Conservation (phyloP, 2,329 filamentous ascomycete species). For the Paracoccidioides brasiliensis region DNA sequence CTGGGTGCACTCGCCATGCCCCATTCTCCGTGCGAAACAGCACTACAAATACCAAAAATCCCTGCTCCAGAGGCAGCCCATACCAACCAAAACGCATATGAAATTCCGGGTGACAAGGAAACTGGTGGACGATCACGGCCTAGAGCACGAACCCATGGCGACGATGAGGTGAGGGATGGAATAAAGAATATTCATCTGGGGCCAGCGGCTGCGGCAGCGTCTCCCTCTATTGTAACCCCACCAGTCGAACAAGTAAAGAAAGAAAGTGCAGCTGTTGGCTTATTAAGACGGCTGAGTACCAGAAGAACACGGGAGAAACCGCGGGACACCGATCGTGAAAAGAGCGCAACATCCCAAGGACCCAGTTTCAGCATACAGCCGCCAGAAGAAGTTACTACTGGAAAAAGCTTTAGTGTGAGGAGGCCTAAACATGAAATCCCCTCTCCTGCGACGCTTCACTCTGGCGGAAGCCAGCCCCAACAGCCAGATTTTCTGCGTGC, state of each 20-base stretch:
- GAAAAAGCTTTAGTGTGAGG: constrained; percentile 82
- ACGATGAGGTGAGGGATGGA: constrained; percentile 71
- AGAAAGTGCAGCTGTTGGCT: constrained; percentile 71
- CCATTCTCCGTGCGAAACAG: constrained; percentile 42
- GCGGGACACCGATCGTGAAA: constrained; percentile 29
- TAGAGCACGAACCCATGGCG: constrained; percentile 81
- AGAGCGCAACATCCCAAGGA: constrained; percentile 52
- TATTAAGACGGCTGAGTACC: constrained; percentile 84
- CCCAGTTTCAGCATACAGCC: constrained; percentile 72
- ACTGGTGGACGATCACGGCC: constrained; percentile 73
- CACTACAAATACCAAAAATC: constrained; percentile 58
- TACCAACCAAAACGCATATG: constrained; percentile 72
- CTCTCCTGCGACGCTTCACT: constrained; percentile 43
- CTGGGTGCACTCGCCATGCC: constrained; percentile 48
- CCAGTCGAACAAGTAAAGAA: constrained; percentile 57
- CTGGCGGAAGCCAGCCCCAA: constrained; percentile 51
- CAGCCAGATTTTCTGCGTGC: constrained; percentile 69
- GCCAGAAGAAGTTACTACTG: constrained; percentile 54
- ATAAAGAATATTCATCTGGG: constrained; percentile 52
- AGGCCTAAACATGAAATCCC: constrained; percentile 43
- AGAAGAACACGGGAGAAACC: constrained; percentile 53
- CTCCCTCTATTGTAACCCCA: constrained; percentile 42
- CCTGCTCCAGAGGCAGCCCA: constrained; percentile 72
- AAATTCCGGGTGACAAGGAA: constrained; percentile 78
- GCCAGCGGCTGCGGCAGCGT: constrained; percentile 34